Conservation (phyloP, 768 basidiomycete genomes). For the Lentinula guzmanii region DNA sequence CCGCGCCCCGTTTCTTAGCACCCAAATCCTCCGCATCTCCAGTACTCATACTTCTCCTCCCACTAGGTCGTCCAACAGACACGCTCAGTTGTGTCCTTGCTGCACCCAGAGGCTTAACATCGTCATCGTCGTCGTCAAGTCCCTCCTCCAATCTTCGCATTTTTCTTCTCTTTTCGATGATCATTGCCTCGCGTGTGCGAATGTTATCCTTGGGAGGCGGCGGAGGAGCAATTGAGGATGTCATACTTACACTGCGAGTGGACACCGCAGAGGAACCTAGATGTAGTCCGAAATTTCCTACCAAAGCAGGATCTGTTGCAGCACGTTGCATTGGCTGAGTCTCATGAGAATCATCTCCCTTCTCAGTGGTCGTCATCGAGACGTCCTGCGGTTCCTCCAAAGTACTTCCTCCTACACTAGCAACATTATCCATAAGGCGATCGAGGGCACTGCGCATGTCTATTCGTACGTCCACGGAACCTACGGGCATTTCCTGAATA, state of each 20-base stretch:
- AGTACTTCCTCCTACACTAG: constrained; percentile 27
- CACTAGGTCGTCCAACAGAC: constrained; percentile 40
- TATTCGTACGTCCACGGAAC: constrained; percentile 52
- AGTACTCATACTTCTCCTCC: constrained; percentile 73
- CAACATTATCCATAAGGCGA: constrained; percentile 67
- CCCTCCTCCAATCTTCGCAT: constrained; percentile 46
- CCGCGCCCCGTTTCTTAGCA: constrained; percentile 23
- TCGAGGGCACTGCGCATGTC: constrained; percentile 74
- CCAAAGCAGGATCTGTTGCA: constrained; percentile 43
- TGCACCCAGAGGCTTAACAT: constrained; percentile 23
- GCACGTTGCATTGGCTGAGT: constrained; percentile 38
- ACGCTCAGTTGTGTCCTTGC: constrained; percentile 23
- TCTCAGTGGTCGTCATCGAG: constrained; percentile 36
- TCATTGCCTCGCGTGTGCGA: constrained; percentile 56
- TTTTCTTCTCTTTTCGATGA: constrained; percentile 64
- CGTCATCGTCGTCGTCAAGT: constrained; percentile 20
- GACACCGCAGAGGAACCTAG: constrained; percentile 24
- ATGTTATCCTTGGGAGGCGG: constrained; percentile 65
- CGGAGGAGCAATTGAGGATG: constrained; percentile 39
- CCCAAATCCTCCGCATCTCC: constrained; percentile 55
- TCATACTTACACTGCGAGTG: constrained; percentile 36
- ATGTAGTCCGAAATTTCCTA: constrained; percentile 17
- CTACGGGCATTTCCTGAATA: constrained; percentile 30
- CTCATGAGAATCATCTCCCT: background rate
- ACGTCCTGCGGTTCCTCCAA: constrained; percentile 24